Evolutionary conservation across 2,329 filamentous ascomycete genomes (phyloP), one percentile per base, ranked within the genome.

Genomic region (Colletotrichum cordylinicola): DNA sequence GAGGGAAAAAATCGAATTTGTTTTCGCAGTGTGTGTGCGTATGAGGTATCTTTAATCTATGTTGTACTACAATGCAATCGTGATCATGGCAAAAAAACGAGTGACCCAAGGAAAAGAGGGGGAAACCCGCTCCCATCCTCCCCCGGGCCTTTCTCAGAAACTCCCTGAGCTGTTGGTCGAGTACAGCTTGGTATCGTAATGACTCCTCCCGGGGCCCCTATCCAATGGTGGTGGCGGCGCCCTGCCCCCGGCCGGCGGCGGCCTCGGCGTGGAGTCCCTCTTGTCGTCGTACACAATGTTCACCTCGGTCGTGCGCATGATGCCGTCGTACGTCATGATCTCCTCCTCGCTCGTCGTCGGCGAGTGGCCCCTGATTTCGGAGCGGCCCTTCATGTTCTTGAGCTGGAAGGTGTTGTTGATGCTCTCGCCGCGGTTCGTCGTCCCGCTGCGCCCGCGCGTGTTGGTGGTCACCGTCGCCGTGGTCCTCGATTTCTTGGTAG

Each of bases 321-420:
- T 86, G 15, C 85, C 84, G 67, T 86, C 84, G 67, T 85, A 84
- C 7, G 84, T 84, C 83, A 86, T 85, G 15, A 86, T 86, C 75
- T 86, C 84, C 70, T 86, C 85, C 69, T 86, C 84, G 15, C 82
- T 84, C 13, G 80, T 81, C 7, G 77, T 84, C 1, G 84, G 83
- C 18, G 84, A 82, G 13, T 77, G 80, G 35, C 82, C 80, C 56
- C 83, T 80, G 29, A 85, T 82, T 71, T 85, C 84, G n/a, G 84
- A 83, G 65, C 80, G 82, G 31, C 70, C 79, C 39, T 80, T 82
- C 75, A 82, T 78, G 31, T 24, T 74, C 74, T 69, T 69, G 43
- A 76, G 74, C 43, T 65, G 65, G 58, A 76, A 76, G 21, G 70
- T 4, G 13, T 74, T 65, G 55, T 12, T 31, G 29, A 31, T 8